These are phyloP conservation scores for Albifimbria verrucaria DNA, from an alignment of 2,329 filamentous ascomycete species.

Conservation along the genomic window DNA sequence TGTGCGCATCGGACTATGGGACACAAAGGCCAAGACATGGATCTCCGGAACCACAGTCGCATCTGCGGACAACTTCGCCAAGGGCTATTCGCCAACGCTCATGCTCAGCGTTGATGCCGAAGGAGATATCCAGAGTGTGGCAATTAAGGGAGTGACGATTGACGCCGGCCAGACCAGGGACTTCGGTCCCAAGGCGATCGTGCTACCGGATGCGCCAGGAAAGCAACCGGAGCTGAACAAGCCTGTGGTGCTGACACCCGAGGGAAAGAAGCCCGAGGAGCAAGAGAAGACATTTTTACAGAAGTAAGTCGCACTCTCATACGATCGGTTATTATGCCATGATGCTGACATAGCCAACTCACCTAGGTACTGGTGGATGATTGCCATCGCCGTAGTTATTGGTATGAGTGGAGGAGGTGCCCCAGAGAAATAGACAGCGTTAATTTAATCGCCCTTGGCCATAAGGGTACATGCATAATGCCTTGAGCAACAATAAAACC, in stretches of 20 bases:
- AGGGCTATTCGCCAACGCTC: conserved; percentile 58
- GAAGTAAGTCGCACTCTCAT: conserved; percentile 47
- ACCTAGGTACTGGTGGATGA: conserved; percentile 64
- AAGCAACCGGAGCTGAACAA: conserved; percentile 59
- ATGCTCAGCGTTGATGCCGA: conserved; percentile 46
- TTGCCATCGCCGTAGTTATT: conserved; percentile 52
- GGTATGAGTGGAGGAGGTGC: conserved; percentile 50
- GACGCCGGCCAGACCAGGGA: conserved; percentile 64
- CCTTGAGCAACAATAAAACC: too few relatives aligned
- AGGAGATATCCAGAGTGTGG: conserved; percentile 47
- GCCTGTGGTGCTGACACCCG: conserved; percentile 58
- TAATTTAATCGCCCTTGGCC: too few relatives aligned
- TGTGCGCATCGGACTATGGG: conserved; percentile 57
- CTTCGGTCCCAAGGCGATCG: conserved; percentile 58
- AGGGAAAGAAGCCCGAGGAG: conserved; percentile 56
- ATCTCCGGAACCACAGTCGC: conserved; percentile 53
- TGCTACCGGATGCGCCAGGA: conserved; percentile 46
- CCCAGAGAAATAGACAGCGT: conserved; percentile 41
- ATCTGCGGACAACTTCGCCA: conserved; percentile 54
- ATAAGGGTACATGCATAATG: too few relatives aligned
- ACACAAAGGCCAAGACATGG: conserved; percentile 45
- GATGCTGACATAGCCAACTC: conserved; percentile 30
- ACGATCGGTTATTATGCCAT: neutral
- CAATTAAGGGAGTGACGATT: conserved; percentile 53
- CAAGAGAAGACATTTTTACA: conserved; percentile 63